Evolutionary conservation across 768 basidiomycete species (phyloP).

Genomic region (Lactarius quietus): DNA sequence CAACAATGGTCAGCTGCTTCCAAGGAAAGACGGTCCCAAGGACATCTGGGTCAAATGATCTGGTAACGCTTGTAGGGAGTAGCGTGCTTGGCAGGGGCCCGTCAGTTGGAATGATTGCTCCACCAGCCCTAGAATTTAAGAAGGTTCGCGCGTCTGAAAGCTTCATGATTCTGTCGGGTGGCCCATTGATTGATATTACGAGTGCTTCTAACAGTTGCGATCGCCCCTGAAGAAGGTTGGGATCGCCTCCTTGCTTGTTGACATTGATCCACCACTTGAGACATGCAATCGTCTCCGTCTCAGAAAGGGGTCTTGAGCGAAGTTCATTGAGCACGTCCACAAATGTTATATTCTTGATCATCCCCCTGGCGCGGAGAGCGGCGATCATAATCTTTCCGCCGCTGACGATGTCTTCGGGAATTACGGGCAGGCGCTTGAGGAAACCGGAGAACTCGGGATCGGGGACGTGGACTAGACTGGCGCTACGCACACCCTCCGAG

Average conservation of each 20-base stretch:
- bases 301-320: conserved; percentile 58
- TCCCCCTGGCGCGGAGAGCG: conserved; percentile 53
- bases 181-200: conserved; percentile 47
- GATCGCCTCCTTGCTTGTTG: conserved; percentile 37
- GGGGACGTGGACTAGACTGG: conserved; percentile 66
- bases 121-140: conserved; percentile 58
- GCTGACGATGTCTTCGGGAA: conserved; percentile 57
- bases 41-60: conserved; percentile 48
- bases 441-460: conserved; percentile 70
- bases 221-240: conserved; percentile 45
- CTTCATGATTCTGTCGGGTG: conserved; percentile 56
- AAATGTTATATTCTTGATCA: conserved; percentile 75
- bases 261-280: conserved; percentile 79
- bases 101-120: conserved; percentile 59
- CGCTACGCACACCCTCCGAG: conserved; percentile 63
- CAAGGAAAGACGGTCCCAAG: conserved; percentile 64
- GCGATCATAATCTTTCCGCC: conserved; percentile 60
- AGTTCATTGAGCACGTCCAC: conserved; percentile 81
- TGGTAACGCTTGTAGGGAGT: conserved; percentile 64
- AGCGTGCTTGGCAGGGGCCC: conserved; percentile 73
- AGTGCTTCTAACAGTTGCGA: conserved; percentile 67
- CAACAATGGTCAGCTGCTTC: conserved; percentile 67
- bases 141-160: conserved; percentile 69
- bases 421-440: conserved; percentile 69
- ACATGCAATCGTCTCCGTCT: conserved; percentile 75